Conservation (phyloP, 225 moss, liverwort and hornwort genomes). For the Pseudoscleropodium purum region DNA sequence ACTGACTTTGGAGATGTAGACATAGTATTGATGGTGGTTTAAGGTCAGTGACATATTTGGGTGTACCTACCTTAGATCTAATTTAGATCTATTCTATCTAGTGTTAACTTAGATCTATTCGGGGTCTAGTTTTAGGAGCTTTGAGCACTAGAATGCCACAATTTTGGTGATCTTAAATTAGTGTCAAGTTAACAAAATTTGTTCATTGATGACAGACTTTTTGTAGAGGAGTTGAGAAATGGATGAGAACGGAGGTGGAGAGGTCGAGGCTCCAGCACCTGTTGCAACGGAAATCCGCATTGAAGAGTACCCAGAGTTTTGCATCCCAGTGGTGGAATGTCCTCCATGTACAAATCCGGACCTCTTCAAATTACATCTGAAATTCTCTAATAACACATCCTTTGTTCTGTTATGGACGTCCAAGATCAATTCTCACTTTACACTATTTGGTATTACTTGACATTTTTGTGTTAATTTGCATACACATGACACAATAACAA, state of each 20-base stretch:
- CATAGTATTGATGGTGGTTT: too few relatives aligned
- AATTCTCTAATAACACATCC: neutral
- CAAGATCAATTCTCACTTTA: neutral
- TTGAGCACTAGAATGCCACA: neutral
- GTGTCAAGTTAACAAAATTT: too few relatives aligned
- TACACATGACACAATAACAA: neutral
- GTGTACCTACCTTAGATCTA: too few relatives aligned
- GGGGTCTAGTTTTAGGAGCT: neutral
- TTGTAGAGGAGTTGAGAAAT: neutral
- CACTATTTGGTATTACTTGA: too few relatives aligned
- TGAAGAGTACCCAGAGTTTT: slow-evolving; percentile 1
- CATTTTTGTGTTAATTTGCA: neutral
- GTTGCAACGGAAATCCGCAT: neutral
- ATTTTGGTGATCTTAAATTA: neutral
- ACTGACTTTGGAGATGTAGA: too few relatives aligned
- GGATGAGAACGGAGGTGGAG: neutral
- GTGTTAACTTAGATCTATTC: neutral
- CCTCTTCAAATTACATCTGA: neutral
- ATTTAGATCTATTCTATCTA: neutral
- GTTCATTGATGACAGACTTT: neutral
- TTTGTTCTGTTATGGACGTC: neutral
- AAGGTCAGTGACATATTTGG: too few relatives aligned
- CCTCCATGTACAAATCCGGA: neutral
- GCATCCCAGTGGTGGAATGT: neutral
- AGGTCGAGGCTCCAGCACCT: neutral